Evolutionary conservation across 371 early-diverging fungal species (phyloP).

Genomic region (Nematocida ausubeli): DNA sequence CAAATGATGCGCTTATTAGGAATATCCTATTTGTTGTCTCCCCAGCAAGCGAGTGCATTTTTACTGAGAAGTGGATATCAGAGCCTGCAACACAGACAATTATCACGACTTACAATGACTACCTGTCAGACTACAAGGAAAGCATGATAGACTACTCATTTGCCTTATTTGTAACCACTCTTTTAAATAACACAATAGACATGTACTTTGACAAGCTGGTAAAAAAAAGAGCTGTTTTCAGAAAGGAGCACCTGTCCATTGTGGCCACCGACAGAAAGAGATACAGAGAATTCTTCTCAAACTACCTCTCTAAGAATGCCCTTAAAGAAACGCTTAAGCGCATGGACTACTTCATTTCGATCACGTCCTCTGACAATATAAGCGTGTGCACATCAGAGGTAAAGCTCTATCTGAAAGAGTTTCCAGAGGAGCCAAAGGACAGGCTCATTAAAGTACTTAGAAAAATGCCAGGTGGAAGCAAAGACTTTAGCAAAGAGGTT

Average conservation of each 20-base stretch:
- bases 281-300: conserved; percentile 46
- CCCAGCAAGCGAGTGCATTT: conserved; percentile 61
- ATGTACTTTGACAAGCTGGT: conserved; percentile 61
- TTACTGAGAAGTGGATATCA: conserved; percentile 62
- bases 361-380: conserved; percentile 58
- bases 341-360: conserved; percentile 54
- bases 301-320: conserved; percentile 57
- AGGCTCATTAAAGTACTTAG: conserved; percentile 6
- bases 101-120: conserved; percentile 66
- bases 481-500: conserved; percentile 24
- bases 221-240: conserved; percentile 55
- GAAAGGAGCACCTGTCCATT: conserved; percentile 15
- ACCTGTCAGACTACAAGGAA: conserved; percentile 64
- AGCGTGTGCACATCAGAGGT: conserved; percentile 63
- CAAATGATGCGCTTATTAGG: conserved; percentile 58
- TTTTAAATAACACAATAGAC: conserved; percentile 36
- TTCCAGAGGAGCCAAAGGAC: conserved; percentile 7
- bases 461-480: conserved; percentile 53
- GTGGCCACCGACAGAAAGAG: conserved; percentile 59
- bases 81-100: conserved; percentile 54
- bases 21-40: conserved; percentile 63
- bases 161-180: conserved; percentile 59
- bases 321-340: conserved; percentile 39
- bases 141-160: conserved; percentile 67
- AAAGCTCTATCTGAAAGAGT: conserved; percentile 36